Evolutionary conservation across 2,329 filamentous ascomycete genomes (phyloP).

Genomic region (Calonectria hongkongensis): DNA sequence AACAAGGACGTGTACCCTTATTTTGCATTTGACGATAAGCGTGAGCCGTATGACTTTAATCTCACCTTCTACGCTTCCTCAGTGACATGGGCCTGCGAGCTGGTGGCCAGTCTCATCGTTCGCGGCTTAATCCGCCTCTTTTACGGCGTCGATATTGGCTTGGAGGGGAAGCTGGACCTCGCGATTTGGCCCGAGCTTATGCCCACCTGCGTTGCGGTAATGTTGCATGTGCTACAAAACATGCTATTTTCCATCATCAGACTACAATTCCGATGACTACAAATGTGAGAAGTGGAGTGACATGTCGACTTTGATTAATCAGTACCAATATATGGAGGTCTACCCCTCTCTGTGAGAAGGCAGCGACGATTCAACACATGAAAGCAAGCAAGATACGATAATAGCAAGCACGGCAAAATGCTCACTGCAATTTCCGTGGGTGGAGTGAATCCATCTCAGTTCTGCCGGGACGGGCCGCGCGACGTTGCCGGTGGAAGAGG

Average conservation of each 20-base stretch:
- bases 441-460: slow-evolving; percentile 41
- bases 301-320: background rate
- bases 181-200: slow-evolving; percentile 80
- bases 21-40: slow-evolving; percentile 75
- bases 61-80: slow-evolving; percentile 78
- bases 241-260: slow-evolving; percentile 83
- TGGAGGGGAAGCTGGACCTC: slow-evolving; percentile 79
- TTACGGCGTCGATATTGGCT: slow-evolving; percentile 77
- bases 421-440: slow-evolving; percentile 71
- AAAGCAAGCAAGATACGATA: slow-evolving; percentile 12
- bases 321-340: background rate
- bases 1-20: slow-evolving; percentile 83
- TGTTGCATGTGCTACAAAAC: slow-evolving; percentile 81
- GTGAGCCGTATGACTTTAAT: slow-evolving; percentile 75
- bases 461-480: slow-evolving; percentile 53
- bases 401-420: background rate
- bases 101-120: slow-evolving; percentile 76
- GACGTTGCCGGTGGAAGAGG: slow-evolving; percentile 40
- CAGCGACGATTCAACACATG: background rate
- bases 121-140: slow-evolving; percentile 74
- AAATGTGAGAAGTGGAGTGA: background rate
- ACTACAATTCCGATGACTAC: slow-evolving; percentile 70
- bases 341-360: background rate
- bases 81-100: slow-evolving; percentile 81
- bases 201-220: slow-evolving; percentile 79